Conservation (phyloP, 2,329 filamentous ascomycete genomes). For the Xylariaceae sp. region DNA sequence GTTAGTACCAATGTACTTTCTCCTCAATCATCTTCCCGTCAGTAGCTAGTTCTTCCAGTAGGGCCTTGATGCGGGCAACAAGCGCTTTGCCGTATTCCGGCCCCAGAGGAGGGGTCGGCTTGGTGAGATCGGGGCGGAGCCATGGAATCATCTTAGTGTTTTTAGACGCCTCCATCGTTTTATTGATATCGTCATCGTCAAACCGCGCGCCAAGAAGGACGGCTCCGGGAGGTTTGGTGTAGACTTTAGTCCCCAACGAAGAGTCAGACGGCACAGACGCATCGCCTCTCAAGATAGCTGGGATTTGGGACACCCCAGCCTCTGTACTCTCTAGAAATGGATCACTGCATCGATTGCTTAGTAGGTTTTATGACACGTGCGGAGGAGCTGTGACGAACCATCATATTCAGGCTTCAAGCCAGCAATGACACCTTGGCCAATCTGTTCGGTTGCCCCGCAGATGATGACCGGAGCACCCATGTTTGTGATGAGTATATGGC, state of each 20-base stretch:
- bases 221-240: conserved; percentile 16
- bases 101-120: conserved; percentile 20
- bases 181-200: conserved; percentile 15
- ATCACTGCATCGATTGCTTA: too few species aligned
- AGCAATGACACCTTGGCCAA: conserved; percentile 18
- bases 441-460: conserved; percentile 22
- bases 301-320: too few species aligned
- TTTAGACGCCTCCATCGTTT: conserved; percentile 16
- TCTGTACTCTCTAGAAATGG: too few species aligned
- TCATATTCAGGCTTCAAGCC: conserved; percentile 24
- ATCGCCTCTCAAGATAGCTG: conserved; percentile 17
- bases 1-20: too few species aligned
- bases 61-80: conserved; percentile 13
- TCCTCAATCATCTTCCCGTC: too few species aligned
- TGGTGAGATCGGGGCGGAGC: conserved; percentile 21
- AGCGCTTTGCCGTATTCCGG: conserved; percentile 23
- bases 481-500: too few species aligned
- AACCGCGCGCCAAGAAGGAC: conserved; percentile 22
- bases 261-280: conserved; percentile 14
- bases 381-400: too few species aligned
- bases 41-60: too few species aligned
- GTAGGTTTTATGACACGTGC: too few species aligned
- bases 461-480: conserved; percentile 21
- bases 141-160: conserved; percentile 20
- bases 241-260: conserved; percentile 19